Percentiles rank a stretch among this genome's conserved stretches.
These are phyloP conservation scores for Zygoascus hellenicus DNA, from an alignment of 1,139 yeast species.

Conservation along the genomic window DNA sequence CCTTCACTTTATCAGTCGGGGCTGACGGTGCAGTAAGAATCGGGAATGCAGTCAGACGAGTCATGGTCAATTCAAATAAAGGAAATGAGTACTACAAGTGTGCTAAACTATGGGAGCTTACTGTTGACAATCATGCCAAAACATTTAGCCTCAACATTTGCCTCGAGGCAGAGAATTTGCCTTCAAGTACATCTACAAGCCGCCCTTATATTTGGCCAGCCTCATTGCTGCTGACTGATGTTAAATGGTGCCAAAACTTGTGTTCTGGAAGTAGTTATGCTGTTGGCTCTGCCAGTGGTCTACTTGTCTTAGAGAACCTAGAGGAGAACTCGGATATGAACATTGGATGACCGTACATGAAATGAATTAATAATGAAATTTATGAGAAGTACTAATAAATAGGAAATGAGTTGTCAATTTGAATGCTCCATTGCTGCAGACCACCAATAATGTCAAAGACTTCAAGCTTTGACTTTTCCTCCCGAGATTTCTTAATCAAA, in stretches of 20 bases:
- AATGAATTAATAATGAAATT: neutral
- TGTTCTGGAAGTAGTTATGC: conserved; percentile 54
- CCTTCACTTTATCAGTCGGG: conserved; percentile 55
- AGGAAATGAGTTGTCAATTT: conserved; percentile 60
- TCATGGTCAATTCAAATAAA: conserved; percentile 39
- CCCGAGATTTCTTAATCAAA: conserved; percentile 46
- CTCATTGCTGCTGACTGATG: conserved; percentile 46
- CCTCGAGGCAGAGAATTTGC: conserved; percentile 21
- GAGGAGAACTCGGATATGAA: too few relatives aligned
- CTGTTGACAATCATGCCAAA: conserved; percentile 22
- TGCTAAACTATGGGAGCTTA: conserved; percentile 26
- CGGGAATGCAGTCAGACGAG: conserved; percentile 40
- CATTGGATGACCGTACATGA: too few relatives aligned
- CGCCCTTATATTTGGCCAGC: conserved; percentile 41
- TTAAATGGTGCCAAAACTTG: conserved; percentile 58
- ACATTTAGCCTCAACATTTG: conserved; percentile 36
- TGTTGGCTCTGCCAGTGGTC: conserved; percentile 61
- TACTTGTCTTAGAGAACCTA: conserved; percentile 33
- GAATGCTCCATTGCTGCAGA: conserved; percentile 58
- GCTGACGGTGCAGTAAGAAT: conserved; percentile 52
- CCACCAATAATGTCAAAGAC: conserved; percentile 77
- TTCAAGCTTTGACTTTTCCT: conserved; percentile 32
- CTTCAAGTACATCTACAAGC: conserved; percentile 22
- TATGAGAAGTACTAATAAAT: conserved; percentile 44
- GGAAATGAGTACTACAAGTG: conserved; percentile 27